A percentile compares a stretch with the other conserved stretches of the same genome.
Evolutionary conservation across 257 asterid genomes (phyloP).

Genomic region (Salvia splendens): DNA sequence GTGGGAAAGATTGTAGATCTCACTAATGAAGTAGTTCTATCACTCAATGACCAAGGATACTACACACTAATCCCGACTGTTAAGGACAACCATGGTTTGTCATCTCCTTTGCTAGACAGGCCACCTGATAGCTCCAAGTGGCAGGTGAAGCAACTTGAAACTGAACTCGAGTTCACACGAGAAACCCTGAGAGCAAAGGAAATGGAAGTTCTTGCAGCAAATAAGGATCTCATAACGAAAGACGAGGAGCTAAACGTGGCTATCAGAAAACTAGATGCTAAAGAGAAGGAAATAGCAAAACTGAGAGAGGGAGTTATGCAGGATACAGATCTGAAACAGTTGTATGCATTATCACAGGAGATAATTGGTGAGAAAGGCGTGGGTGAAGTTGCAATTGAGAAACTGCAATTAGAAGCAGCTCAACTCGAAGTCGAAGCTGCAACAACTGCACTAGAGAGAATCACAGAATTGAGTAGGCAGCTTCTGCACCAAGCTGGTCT

Average conservation of each 20-base stretch:
- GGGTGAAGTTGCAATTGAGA: constrained; percentile 69
- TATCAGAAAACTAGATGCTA: constrained; percentile 44
- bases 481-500: constrained; percentile 50
- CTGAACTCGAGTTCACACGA: constrained; percentile 58
- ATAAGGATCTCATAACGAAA: constrained; percentile 58
- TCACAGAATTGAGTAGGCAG: constrained; percentile 69
- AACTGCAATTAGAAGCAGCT: constrained; percentile 69
- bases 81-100: constrained; percentile 26
- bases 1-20: constrained; percentile 67
- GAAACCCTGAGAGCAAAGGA: constrained; percentile 68
- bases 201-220: constrained; percentile 61
- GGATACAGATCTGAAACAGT: constrained; percentile 47
- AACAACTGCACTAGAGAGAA: constrained; percentile 57
- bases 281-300: constrained; percentile 59
- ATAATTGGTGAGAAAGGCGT: constrained; percentile 51
- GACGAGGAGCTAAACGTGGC: constrained; percentile 65
- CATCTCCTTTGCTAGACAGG: constrained; percentile 30
- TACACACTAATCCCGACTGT: constrained; percentile 32
- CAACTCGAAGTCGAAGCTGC: constrained; percentile 84
- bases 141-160: constrained; percentile 59
- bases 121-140: constrained; percentile 38
- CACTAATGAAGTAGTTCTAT: constrained; percentile 56
- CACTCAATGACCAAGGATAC: constrained; percentile 36
- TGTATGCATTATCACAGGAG: constrained; percentile 60
- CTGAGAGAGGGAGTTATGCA: constrained; percentile 49